Evolutionary conservation across 1,139 yeast species (phyloP), one percentile per base, ranked within the genome.

Genomic region (Lodderomyces oxycetoniae): DNA sequence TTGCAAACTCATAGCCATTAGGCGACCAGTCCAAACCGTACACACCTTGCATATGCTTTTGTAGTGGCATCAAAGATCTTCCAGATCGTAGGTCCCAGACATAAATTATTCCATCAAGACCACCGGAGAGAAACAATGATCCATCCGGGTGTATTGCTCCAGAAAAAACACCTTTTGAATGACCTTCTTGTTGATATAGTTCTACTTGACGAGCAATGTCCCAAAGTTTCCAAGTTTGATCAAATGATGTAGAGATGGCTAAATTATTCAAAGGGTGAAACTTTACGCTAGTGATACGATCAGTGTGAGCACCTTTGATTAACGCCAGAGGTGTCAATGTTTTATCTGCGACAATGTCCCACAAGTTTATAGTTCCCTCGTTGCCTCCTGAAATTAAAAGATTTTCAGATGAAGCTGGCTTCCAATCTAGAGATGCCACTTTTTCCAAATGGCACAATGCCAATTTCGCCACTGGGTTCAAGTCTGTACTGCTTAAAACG

Each of bases 31-130:
- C 89, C 30, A 80, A 53, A 1, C 80, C 63, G 52, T 85, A 79
- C 1, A 91, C 74, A 0, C 88, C 87, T 37, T 78, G 72, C 4
- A 76, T 71, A 53, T 91, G 98, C 1, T 84, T 79, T 32, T 72
- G 67, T 4, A 87, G 55, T 3, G 69, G 59, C 53, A 76, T 66
- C 2, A 86, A 67, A 0, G 78, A 65, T 39, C 77, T 67, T 2
- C 97, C 98, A 0, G 84, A 70, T 35, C 98, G 63, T 33, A 91
- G 53, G 57, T 91, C 98, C 97, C 97, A 91, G 4, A 88, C 53
- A 31, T 83, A 63, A 0, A 79, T 79, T 13, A 79, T 58, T 1
- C 83, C 86, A 54, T 91, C 97, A 7, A 79, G 61, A 0, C 96
- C 96, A 2, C 83, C 95, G 6, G 89, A 75, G 0, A 82, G 80